A percentile compares a stretch with the other conserved stretches of the same genome.
phyloP scores from a whole-genome alignment of 1,284 basidiomycete genomes.

The Xerocomus amazonicus region DNA sequence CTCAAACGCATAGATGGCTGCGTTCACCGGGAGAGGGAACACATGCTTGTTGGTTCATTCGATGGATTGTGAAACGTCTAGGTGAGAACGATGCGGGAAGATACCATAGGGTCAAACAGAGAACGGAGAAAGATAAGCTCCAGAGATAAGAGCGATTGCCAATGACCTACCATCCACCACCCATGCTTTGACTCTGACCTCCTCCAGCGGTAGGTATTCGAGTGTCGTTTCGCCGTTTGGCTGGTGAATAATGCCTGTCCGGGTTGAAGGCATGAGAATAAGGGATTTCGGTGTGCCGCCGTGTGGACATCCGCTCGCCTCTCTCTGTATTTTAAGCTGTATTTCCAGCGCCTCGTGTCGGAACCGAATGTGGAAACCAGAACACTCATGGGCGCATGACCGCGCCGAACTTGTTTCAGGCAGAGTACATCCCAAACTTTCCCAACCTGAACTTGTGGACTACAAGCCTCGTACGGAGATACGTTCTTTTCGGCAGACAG shows the following conservation, averaged over 20 bases:
- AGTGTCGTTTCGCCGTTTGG: constrained; percentile 20
- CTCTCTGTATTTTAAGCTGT: constrained; percentile 17
- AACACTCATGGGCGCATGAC: background rate
- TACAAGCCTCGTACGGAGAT: too few relatives aligned
- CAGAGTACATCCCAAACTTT: too few relatives aligned
- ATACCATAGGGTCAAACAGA: constrained; percentile 35
- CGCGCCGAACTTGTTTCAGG: background rate
- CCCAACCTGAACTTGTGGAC: too few relatives aligned
- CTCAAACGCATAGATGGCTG: constrained; percentile 49
- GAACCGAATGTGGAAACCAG: constrained; percentile 2
- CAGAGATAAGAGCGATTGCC: background rate
- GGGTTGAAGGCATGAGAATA: constrained; percentile 15
- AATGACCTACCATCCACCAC: constrained; percentile 45
- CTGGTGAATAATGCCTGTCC: constrained; percentile 40
- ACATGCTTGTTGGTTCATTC: constrained; percentile 38
- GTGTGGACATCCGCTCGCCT: constrained; percentile 1
- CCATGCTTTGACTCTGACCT: constrained; percentile 39
- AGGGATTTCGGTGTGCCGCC: background rate
- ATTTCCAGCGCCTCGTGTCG: constrained; percentile 3
- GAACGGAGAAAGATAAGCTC: constrained; percentile 2
- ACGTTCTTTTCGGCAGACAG: too few relatives aligned
- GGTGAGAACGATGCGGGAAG: constrained; percentile 46
- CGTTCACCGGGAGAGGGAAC: constrained; percentile 57
- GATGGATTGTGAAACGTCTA: constrained; percentile 48
- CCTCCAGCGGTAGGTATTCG: constrained; percentile 40